phyloP scores from a whole-genome alignment of 257 asterid species.

The Solanum tarapatanum region DNA sequence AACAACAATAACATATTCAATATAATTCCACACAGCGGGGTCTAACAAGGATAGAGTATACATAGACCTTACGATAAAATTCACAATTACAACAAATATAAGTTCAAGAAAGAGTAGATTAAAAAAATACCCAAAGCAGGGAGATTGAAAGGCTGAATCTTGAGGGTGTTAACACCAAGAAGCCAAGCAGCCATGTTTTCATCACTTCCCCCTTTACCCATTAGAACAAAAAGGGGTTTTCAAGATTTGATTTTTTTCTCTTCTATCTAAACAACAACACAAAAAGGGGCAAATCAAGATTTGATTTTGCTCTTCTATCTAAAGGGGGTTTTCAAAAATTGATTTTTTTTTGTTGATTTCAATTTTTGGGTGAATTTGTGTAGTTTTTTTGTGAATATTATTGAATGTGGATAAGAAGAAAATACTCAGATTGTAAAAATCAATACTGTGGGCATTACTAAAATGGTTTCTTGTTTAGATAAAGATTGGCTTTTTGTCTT shows the following conservation, averaged over 20 bases:
- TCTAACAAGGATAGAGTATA: not conserved
- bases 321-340: not conserved
- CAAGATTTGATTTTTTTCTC: not conserved
- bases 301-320: not conserved
- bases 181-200: slow-evolving; percentile 99
- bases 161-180: slow-evolving; percentile 60
- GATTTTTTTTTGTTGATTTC: not conserved
- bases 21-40: not conserved
- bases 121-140: slow-evolving; percentile 53
- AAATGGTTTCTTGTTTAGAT: not conserved
- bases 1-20: not conserved
- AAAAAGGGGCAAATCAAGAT: not conserved
- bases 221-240: not conserved
- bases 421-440: not conserved
- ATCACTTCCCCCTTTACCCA: slow-evolving; percentile 69
- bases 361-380: not conserved
- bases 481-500: not conserved
- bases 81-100: not conserved
- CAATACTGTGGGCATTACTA: not conserved
- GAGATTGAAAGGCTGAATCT: slow-evolving; percentile 75
- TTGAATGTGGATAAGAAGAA: not conserved
- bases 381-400: not conserved
- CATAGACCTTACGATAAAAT: not conserved
- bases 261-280: not conserved
- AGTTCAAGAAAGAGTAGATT: too few relatives aligned